Evolutionary conservation across 495 filamentous ascomycete genomes (phyloP), one percentile per base, ranked within the genome.

Genomic region (Daldinia vernicosa): DNA sequence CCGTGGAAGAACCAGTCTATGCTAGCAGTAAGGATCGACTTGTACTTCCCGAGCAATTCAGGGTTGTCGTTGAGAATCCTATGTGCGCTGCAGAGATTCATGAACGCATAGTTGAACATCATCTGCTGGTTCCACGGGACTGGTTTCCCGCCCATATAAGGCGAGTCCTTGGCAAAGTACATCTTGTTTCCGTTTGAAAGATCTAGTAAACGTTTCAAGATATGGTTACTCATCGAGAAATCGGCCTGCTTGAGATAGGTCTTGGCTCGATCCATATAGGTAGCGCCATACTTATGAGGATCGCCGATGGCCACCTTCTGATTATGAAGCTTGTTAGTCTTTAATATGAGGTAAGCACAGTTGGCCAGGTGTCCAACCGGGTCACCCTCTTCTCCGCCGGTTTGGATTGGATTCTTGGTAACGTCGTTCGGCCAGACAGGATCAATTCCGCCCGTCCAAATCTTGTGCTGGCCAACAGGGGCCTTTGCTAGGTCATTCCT

Each of bases 51-150:
- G 2, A 60, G 12, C 26, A 73, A 28, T 17, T 32, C 47, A n/a
- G 53, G 53, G 55, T 69, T 72, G 59, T 72, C 70, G 1, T 53
- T 54, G 37, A 72, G 70, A n/a, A 64, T 63, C 50, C 54, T 61
- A 26, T 72, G 70, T 22, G 70, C 65, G 54, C 52, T 47, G 47
- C 43, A 52, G 2, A 73, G 70, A 28, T 65, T 73, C 43, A 68
- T 30, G 55, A 73, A 70, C 27, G 60, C 70, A 54, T 73, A 70
- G 54, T 73, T 73, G 37, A 73, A 73, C 70, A 73, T 73, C 70
- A 73, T 73, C 60, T 70, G 70, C 17, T 73, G 66, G 28, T 73
- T 73, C 70, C 66, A 73, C 11, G 70, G 66, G 11, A 73, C 70
- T n/a, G 70, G 26, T 11, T 73, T 63, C 0, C 65, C 66, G 30